These are phyloP conservation scores for Rhynchospora breviuscula DNA, from an alignment of 176 grass and related monocot genomes.

Conservation along the genomic window DNA sequence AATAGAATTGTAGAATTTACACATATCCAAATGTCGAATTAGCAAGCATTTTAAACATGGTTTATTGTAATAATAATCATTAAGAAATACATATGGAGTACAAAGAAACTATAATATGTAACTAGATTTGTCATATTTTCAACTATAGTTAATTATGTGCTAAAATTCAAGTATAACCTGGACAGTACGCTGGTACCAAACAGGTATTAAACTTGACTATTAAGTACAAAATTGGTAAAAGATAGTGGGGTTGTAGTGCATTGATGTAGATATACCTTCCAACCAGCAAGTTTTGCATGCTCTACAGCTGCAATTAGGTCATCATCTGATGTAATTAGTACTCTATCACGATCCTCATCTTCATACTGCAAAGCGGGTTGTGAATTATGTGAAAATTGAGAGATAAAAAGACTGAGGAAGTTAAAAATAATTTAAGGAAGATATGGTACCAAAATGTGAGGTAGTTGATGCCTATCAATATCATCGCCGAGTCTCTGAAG, in stretches of 20 bases:
- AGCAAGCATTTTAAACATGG: neutral
- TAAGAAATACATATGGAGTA: no score
- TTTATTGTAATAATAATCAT: no score
- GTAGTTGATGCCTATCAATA: slow-evolving; percentile 35
- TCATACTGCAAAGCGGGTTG: slow-evolving; percentile 45
- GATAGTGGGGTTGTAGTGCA: neutral
- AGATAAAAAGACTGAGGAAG: neutral
- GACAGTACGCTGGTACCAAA: neutral
- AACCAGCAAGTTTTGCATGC: slow-evolving; percentile 68
- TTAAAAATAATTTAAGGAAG: neutral
- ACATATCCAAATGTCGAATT: neutral
- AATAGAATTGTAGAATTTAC: neutral
- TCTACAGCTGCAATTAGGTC: slow-evolving; percentile 67
- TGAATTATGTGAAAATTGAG: neutral
- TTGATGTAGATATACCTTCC: slow-evolving; percentile 47
- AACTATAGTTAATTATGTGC: no score
- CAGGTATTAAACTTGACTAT: neutral
- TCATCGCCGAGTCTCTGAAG: slow-evolving; percentile 51
- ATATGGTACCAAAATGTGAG: slow-evolving; percentile 52
- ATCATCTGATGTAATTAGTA: slow-evolving; percentile 58
- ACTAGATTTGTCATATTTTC: no score
- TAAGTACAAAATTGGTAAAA: neutral
- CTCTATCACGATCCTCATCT: slow-evolving; percentile 76
- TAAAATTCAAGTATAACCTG: neutral
- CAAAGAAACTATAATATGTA: no score